These are phyloP conservation scores for Globisporangium paddicum DNA, from an alignment of 352 stramenopile genomes.

Conservation along the genomic window DNA sequence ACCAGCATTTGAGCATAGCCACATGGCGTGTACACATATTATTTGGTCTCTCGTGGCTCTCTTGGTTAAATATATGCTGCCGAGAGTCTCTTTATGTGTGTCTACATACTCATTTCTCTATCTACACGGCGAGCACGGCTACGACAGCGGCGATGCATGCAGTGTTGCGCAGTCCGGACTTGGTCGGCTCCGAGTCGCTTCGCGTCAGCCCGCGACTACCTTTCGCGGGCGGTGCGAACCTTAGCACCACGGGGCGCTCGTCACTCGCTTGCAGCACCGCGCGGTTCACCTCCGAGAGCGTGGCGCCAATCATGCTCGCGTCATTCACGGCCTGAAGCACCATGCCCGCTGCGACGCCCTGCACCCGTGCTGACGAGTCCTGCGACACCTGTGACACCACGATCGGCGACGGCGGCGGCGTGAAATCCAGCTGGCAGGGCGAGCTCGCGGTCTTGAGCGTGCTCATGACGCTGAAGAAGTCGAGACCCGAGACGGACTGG, in stretches of 20 bases:
- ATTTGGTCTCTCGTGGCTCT: background rate
- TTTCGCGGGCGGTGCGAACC: constrained; percentile 19
- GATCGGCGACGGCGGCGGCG: constrained; percentile 38
- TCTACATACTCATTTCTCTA: background rate
- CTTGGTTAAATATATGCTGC: constrained; percentile 20
- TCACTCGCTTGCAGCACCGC: constrained; percentile 23
- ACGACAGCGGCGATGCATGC: constrained; percentile 42
- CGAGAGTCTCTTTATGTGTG: constrained; percentile 2
- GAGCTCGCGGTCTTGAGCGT: constrained; percentile 28
- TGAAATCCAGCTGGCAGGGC: constrained; percentile 43
- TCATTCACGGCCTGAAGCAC: constrained; percentile 32
- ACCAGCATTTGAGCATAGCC: background rate
- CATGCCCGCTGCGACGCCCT: constrained; percentile 31
- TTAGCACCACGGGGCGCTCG: constrained; percentile 18
- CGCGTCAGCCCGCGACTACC: background rate
- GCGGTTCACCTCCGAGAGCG: constrained; percentile 25
- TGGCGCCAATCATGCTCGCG: constrained; percentile 28
- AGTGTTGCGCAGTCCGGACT: constrained; percentile 26
- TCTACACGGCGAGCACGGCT: constrained; percentile 26
- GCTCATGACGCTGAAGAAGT: constrained; percentile 32
- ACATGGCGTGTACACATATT: background rate
- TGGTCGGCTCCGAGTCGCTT: constrained; percentile 10
- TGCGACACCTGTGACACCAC: constrained; percentile 27
- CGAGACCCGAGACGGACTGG: constrained; percentile 24
- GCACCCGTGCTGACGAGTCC: constrained; percentile 11